Conservation (phyloP, 352 stramenopile species). For the Pythium chondricola region DNA sequence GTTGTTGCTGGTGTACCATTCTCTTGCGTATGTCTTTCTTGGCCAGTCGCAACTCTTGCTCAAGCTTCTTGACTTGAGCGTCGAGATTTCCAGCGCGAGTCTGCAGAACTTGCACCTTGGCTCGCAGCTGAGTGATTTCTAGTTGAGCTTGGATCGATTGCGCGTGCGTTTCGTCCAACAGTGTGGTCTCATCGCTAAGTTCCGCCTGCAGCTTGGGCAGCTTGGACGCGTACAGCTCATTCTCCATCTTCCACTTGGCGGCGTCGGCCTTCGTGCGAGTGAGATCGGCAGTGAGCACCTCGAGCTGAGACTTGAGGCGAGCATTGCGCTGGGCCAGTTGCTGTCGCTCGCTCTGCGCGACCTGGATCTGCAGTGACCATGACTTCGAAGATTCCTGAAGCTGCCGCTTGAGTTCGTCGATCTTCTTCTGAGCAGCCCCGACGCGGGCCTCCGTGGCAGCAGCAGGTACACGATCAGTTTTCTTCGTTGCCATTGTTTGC, state of each 20-base stretch:
- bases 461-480: not conserved
- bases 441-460: not conserved
- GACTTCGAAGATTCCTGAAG: conserved; percentile 7
- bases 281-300: conserved; percentile 23
- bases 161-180: conserved; percentile 41
- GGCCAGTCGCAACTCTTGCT: conserved; percentile 20
- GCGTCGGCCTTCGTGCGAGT: conserved; percentile 33
- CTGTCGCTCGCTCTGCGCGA: conserved; percentile 33
- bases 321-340: conserved; percentile 33
- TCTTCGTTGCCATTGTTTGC: not conserved
- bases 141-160: conserved; percentile 34
- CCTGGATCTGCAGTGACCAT: conserved; percentile 25
- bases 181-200: conserved; percentile 36
- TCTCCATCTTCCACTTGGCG: conserved; percentile 37
- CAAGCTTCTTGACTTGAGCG: conserved; percentile 23
- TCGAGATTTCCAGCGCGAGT: conserved; percentile 28
- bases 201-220: conserved; percentile 39
- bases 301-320: conserved; percentile 33
- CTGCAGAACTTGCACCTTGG: conserved; percentile 37
- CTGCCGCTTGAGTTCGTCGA: conserved; percentile 6
- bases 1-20: conserved; percentile 17
- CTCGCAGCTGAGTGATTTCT: conserved; percentile 32
- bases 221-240: conserved; percentile 42
- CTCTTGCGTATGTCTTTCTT: conserved; percentile 32
- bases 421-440: not conserved